These are phyloP conservation scores for Puccinia horiana DNA, from an alignment of 1,284 basidiomycete genomes.

Conservation along the genomic window DNA sequence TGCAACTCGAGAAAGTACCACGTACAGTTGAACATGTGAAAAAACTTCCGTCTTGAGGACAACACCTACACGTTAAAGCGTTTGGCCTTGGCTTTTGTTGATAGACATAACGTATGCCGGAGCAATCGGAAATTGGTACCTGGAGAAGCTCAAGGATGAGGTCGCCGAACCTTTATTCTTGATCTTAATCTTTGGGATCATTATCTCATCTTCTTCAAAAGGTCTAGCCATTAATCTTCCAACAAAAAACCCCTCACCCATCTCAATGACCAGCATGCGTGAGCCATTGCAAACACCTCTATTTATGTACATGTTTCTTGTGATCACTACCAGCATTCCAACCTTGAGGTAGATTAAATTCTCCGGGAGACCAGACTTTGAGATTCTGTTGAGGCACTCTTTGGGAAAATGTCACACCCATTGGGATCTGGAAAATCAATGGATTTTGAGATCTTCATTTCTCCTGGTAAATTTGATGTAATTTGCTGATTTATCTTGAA, in stretches of 20 bases:
- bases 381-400: background rate
- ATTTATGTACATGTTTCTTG: background rate
- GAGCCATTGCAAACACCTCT: conserved; percentile 14
- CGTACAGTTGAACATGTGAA: background rate
- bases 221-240: background rate
- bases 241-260: background rate
- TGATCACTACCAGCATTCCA: background rate
- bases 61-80: background rate
- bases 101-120: background rate
- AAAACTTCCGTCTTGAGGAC: background rate
- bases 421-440: background rate
- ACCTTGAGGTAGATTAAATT: background rate
- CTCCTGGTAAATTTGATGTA: no score
- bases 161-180: background rate
- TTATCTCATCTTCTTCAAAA: background rate
- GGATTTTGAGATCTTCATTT: no score
- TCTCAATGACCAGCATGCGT: background rate
- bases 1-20: no score
- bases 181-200: background rate
- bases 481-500: background rate
- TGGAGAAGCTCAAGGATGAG: background rate
- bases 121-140: background rate
- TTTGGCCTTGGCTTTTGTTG: background rate
- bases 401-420: background rate
- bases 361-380: background rate